A percentile compares a stretch with the other conserved stretches of the same genome.
These are phyloP conservation scores for Boletus huronensis DNA, from an alignment of 768 basidiomycete species.

Conservation along the genomic window DNA sequence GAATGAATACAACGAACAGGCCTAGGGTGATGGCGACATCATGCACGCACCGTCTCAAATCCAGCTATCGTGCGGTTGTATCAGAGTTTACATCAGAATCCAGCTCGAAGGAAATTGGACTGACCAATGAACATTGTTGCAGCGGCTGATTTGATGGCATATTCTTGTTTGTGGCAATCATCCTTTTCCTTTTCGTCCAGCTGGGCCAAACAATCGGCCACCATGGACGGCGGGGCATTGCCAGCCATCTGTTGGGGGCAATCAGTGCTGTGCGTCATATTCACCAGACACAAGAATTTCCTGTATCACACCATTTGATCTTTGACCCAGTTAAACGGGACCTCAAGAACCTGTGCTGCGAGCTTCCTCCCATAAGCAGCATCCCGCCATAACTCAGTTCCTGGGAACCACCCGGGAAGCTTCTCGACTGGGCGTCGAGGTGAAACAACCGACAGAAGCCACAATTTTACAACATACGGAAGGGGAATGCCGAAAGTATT, in stretches of 20 bases:
- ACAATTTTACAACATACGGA: conserved; percentile 13
- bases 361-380: conserved; percentile 13
- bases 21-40: background rate
- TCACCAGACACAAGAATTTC: background rate
- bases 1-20: background rate
- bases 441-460: background rate
- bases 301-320: conserved; percentile 18
- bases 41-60: conserved; percentile 21
- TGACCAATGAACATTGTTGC: conserved; percentile 26
- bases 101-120: background rate
- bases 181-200: conserved; percentile 16
- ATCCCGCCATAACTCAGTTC: conserved; percentile 17
- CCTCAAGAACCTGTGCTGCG: conserved; percentile 19
- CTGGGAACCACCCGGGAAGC: conserved; percentile 27
- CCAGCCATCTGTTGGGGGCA: conserved; percentile 8
- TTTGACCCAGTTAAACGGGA: conserved; percentile 25
- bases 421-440: conserved; percentile 11
- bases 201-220: conserved; percentile 21
- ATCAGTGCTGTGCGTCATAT: background rate
- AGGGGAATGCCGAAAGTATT: conserved; percentile 20
- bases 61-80: conserved; percentile 12
- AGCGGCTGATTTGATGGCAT: conserved; percentile 27
- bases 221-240: conserved; percentile 23
- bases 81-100: background rate
- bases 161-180: conserved; percentile 15